Base-by-base conservation (phyloP, 805 yeast genomes). In the Zygoascus ofunaensis region DNA sequence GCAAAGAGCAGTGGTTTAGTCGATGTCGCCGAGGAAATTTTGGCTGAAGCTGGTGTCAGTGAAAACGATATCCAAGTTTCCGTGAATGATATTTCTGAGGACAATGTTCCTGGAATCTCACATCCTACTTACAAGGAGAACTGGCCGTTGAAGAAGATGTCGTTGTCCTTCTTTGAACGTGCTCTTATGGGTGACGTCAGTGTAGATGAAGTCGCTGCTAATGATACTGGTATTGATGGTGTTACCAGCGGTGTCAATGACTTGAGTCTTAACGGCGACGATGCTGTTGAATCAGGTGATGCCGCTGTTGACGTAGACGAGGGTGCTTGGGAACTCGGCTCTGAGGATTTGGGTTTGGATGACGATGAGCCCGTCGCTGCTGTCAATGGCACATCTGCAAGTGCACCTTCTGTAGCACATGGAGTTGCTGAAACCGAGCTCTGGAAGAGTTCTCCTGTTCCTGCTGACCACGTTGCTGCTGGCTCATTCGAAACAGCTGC, bases 401-500 rank as follows among this genome's bases (percentile, higher is more conserved):
- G 54, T 5, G 57, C 62, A 19, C 68, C 62, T 20, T 60, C 66
- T 49, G 30, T 26, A 7, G 30, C 30, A 8, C 7, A 12, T 26
- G 71, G 61, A 47, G 72, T 72, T 14, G 74, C 75, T 22, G 95
- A 89, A 60, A 65, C 79, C 26, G 80, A 80, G 3, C 64, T 65
- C 47, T 94, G 99, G 98, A 74, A 85, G 24, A 82, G 83, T 64
- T 84, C 95, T 15, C 83, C 82, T 50, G 75, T 89, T 45, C 87
- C 97, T 3, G 97, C 95, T 24, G 87, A 86, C 22, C 85, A 87
- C 55, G 87, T 82, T 57, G 97, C 98, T 2, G 87, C 96, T 2
- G 99, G 99, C 55, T 84, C 94, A 3, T 90, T 90, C 61, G 97
- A 87, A 53, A 83, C 90, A 43, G 99, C 97, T 33, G 92, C 96